Evolutionary conservation across 1,284 basidiomycete genomes (phyloP), one percentile per base, ranked within the genome.

Genomic region (Ustilago loliicola): DNA sequence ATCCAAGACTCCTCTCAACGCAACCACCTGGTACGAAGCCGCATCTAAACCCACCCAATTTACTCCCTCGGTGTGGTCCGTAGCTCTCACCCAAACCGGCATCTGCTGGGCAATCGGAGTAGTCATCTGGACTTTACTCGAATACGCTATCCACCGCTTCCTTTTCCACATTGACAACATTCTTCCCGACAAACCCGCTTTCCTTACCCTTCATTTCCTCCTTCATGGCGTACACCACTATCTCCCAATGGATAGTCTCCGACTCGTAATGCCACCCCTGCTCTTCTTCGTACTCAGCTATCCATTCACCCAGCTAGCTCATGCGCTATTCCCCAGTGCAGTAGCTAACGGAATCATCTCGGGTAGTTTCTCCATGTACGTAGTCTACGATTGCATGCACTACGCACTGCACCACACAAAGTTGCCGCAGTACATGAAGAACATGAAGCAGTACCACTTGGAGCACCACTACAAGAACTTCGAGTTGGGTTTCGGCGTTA

Each of bases 181-280:
- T 80, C 90, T 99, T 17, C 97, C 96, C 7, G 96, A 98, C 87
- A 89, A 89, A 66, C 92, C 93, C 23, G 88, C 89, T 69, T 94
- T 93, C 86, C 89, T 99, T 82, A 91, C 91, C 55, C 86, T 98
- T 38, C 96, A 99, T 87, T 99, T 99, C 88, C 87, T 95, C 82
- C 89, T 96, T 83, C 96, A 99, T 86, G 96, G 97, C 25, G 92
- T 99, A 53, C 96, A 99, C 87, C 96, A 99, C 88, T 99, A 96
- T 86, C 89, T 99, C 66, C 96, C 95, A 19, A 97, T 97, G 95
- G 96, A 97, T 86, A 89, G 91, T 29, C 47, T 63, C 10, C 79
- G 97, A 61, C 91, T 99, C 42, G 97, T 99, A 82, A 99, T 99
- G 97, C 97, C 97, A 0, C 97, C 97, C 0, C 85, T 91, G 3